Evolutionary conservation across 2,329 filamentous ascomycete species (phyloP).

Genomic region (Sarocladiaceae sp.): DNA sequence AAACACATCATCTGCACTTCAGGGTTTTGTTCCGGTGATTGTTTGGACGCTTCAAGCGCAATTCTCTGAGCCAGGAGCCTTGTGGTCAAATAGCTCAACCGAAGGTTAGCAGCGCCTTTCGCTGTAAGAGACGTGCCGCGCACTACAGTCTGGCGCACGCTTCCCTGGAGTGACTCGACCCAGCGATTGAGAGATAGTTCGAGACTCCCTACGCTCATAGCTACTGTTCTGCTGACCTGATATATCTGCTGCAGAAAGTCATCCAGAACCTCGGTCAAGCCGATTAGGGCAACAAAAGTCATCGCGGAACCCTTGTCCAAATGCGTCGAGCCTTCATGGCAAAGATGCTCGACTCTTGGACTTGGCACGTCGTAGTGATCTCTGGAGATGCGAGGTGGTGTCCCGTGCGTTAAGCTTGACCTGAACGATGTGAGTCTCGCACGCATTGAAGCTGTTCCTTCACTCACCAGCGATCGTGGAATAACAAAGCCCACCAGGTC

Average conservation of each 20-base stretch:
- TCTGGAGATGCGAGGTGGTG: slow-evolving; percentile 39
- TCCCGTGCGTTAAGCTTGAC: slow-evolving; percentile 47
- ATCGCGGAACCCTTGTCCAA: slow-evolving; percentile 21
- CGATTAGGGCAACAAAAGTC: slow-evolving; percentile 38
- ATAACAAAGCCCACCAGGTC: slow-evolving; percentile 17
- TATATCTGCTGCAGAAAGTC: slow-evolving; percentile 27
- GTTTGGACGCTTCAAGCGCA: slow-evolving; percentile 34
- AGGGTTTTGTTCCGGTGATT: slow-evolving; percentile 14
- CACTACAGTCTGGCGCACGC: slow-evolving; percentile 32
- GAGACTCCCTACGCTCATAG: slow-evolving; percentile 17
- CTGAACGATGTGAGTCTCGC: slow-evolving; percentile 20
- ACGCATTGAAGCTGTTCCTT: not conserved
- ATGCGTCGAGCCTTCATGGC: slow-evolving; percentile 14
- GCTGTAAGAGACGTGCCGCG: slow-evolving; percentile 33
- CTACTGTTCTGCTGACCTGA: slow-evolving; percentile 21
- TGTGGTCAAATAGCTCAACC: slow-evolving; percentile 42
- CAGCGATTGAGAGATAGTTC: slow-evolving; percentile 35
- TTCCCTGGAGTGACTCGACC: slow-evolving; percentile 34
- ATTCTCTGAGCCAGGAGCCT: slow-evolving; percentile 41
- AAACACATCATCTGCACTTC: slow-evolving; percentile 15
- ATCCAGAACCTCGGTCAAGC: slow-evolving; percentile 34
- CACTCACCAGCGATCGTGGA: slow-evolving; percentile 42
- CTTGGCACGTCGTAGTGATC: slow-evolving; percentile 42
- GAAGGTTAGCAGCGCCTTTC: slow-evolving; percentile 43
- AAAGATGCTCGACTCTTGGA: slow-evolving; percentile 30